Conservation (phyloP, 306 rosid genomes). For the Parietaria judaica region DNA sequence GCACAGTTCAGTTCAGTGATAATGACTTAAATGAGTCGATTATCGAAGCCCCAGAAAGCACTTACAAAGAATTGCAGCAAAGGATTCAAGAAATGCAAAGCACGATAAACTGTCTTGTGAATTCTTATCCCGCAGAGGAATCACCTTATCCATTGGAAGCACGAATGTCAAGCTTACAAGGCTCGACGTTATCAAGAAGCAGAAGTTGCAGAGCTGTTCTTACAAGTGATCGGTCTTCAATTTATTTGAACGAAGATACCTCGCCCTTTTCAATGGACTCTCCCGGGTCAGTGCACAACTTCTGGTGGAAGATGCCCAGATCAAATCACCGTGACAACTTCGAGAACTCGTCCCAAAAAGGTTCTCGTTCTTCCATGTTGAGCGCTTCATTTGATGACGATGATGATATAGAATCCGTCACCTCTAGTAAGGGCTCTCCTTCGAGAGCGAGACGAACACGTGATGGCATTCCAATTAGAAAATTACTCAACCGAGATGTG, state of each 20-base stretch:
- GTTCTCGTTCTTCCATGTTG: conserved; percentile 19
- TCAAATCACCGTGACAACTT: conserved; percentile 21
- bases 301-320: conserved; percentile 17
- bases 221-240: conserved; percentile 21
- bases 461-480: not conserved
- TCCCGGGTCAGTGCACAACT: conserved; percentile 17
- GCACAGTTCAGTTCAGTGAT: conserved; percentile 4
- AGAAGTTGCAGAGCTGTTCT: conserved; percentile 42
- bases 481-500: conserved; percentile 7
- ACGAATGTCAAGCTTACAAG: conserved; percentile 16
- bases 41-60: conserved; percentile 17
- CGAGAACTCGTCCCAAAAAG: conserved; percentile 26
- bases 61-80: conserved; percentile 26
- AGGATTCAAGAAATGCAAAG: conserved; percentile 33
- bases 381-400: conserved; percentile 21
- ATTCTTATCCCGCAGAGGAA: conserved; percentile 31
- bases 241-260: conserved; percentile 22
- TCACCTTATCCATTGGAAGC: conserved; percentile 29
- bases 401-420: conserved; percentile 26
- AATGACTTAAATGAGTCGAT: not conserved
- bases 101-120: conserved; percentile 34
- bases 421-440: not conserved
- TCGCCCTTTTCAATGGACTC: conserved; percentile 18
- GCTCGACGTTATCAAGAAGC: conserved; percentile 29
- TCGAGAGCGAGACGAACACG: not conserved